Base-by-base conservation (phyloP, 495 filamentous ascomycete species). In the Penicillium arizonense region DNA sequence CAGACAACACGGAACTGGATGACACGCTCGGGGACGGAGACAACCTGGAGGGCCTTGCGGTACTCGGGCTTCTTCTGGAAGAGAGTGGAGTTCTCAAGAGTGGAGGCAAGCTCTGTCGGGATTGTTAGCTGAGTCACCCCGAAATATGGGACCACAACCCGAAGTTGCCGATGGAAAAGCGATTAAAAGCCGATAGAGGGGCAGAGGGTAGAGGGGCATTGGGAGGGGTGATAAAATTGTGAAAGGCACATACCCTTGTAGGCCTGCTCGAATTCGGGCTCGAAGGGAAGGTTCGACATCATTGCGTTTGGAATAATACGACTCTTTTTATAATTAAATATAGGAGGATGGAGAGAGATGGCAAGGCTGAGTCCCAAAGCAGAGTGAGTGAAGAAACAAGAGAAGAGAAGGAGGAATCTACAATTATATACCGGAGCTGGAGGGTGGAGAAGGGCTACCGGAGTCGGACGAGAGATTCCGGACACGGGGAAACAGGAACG, bases 181-280 rank as follows among this genome's bases (percentile, higher is more conserved):
- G 51, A 51, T 44, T 44, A 30, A 55, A 8, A 20, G 28, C 18
- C n/a, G 44, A n/a, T 36, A 24, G 52, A 50, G 47, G 43, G 35
- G 34, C 2, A 56, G 21, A 39, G 16, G 8, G 14, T 11, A 30
- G 43, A 12, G 12, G 38, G 47, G 9, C 9, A 43, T 42, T 28
- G 48, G 45, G n/a, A 7, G n/a, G 39, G 20, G 40, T 32, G 32
- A 16, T 13, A 12, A 9, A 24, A 18, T 44, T 24, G 14, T 13
- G 37, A 10, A 40, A 13, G 42, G 14, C 8, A 64, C 70, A 68
- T 77, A 96, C 92, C 92, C 76, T 94, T 91, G 82, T 95, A 96
- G 58, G 94, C 94, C 82, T 98, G 94, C 84, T 97, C 86, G 78
- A 97, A 98, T 78, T 98, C 94, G 68, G 94, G 93, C 81, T 98